Conservation (phyloP, 352 stramenopile genomes). For the Pythium apleroticum region DNA sequence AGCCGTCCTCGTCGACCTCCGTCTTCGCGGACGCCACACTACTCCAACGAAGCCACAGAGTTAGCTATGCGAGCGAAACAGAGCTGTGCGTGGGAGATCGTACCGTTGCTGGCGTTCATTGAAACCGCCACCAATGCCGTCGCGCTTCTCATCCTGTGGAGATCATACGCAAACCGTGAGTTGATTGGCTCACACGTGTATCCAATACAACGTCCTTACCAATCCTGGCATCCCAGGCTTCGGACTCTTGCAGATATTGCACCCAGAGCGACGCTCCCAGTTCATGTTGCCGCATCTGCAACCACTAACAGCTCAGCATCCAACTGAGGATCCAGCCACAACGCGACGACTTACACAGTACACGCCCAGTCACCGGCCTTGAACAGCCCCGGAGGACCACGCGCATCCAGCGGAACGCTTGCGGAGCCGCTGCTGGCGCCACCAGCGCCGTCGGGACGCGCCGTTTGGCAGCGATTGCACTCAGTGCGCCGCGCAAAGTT, state of each 20-base stretch:
- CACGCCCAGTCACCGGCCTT: constrained; percentile 81
- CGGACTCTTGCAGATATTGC: constrained; percentile 85
- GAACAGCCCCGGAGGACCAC: constrained; percentile 74
- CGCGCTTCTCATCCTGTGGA: constrained; percentile 71
- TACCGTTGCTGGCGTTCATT: constrained; percentile 84
- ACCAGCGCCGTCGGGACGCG: constrained; percentile 43
- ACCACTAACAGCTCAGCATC: constrained; percentile 1
- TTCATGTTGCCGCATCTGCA: constrained; percentile 85
- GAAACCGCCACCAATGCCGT: constrained; percentile 77
- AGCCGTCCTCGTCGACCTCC: constrained; percentile 83
- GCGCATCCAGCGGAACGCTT: constrained; percentile 36
- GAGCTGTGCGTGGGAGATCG: background rate
- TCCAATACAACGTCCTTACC: constrained; percentile 22
- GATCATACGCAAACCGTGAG: background rate
- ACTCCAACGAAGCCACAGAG: background rate
- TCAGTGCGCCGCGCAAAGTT: constrained; percentile 80
- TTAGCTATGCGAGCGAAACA: background rate
- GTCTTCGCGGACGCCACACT: constrained; percentile 70
- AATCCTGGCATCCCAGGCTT: constrained; percentile 69
- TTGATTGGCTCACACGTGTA: too few species aligned
- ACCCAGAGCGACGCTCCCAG: constrained; percentile 82
- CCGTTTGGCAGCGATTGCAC: constrained; percentile 83
- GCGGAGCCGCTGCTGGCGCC: constrained; percentile 29
- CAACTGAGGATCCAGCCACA: background rate
- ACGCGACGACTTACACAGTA: constrained; percentile 56